Evolutionary conservation across 371 early-diverging fungal species (phyloP).

Genomic region (Dichotomocladium elegans): DNA sequence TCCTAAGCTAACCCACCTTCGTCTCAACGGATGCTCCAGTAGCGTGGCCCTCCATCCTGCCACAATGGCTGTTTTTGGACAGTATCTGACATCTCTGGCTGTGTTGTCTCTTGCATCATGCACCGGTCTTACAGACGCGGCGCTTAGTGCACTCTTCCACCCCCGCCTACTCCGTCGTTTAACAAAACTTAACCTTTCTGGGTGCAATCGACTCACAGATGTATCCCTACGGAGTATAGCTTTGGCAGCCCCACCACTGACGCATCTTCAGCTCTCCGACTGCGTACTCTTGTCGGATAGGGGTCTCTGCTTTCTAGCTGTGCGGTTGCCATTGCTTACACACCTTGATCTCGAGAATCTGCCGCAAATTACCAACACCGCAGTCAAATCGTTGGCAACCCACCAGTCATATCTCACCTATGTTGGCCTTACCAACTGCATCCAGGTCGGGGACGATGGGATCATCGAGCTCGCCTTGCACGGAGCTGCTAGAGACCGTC

Average conservation of each 20-base stretch:
- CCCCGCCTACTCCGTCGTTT: too few relatives aligned
- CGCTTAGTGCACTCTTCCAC: slow-evolving; percentile 32
- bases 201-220: slow-evolving; percentile 44
- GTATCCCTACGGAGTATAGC: slow-evolving; percentile 36
- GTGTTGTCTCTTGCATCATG: slow-evolving; percentile 49
- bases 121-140: slow-evolving; percentile 38
- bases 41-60: slow-evolving; percentile 44
- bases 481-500: slow-evolving; percentile 20
- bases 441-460: slow-evolving; percentile 42
- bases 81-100: slow-evolving; percentile 31
- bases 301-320: slow-evolving; percentile 39
- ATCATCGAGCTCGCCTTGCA: slow-evolving; percentile 26
- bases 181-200: slow-evolving; percentile 47
- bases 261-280: slow-evolving; percentile 50
- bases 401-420: slow-evolving; percentile 28
- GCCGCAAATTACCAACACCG: slow-evolving; percentile 38
- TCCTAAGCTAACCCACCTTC: slow-evolving; percentile 33
- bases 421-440: slow-evolving; percentile 49
- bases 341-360: slow-evolving; percentile 56
- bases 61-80: slow-evolving; percentile 35
- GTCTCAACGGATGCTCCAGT: slow-evolving; percentile 49
- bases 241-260: slow-evolving; percentile 23
- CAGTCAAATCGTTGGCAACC: slow-evolving; percentile 44
- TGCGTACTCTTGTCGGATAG: slow-evolving; percentile 47
- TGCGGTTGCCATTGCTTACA: slow-evolving; percentile 29